phyloP scores from a whole-genome alignment of 305 asterid genomes.

The Fraxinus floribunda region DNA sequence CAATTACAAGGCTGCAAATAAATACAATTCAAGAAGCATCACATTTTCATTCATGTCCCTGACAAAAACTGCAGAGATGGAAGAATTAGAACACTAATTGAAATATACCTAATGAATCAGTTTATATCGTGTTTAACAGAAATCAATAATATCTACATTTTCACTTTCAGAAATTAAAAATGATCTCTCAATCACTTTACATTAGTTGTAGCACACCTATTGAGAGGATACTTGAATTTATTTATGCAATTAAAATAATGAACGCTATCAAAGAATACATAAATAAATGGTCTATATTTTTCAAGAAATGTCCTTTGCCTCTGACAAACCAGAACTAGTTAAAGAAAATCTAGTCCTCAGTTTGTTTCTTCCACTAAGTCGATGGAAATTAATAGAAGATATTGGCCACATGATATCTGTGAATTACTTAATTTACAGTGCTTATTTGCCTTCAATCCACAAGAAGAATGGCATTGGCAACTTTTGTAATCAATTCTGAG shows the following conservation, averaged over 20 bases:
- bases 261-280: background rate
- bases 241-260: background rate
- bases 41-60: background rate
- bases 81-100: background rate
- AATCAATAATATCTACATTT: background rate
- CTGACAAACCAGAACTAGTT: background rate
- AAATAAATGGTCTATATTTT: background rate
- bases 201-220: background rate
- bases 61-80: constrained; percentile 10
- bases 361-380: background rate
- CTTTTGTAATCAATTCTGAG: constrained; percentile 5
- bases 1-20: background rate
- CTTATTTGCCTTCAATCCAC: constrained; percentile 7
- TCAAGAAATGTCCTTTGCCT: background rate
- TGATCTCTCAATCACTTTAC: background rate
- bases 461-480: constrained; percentile 7
- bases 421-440: background rate
- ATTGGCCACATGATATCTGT: background rate
- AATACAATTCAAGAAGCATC: constrained; percentile 11
- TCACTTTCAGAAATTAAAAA: background rate
- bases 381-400: background rate
- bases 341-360: background rate
- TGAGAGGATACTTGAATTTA: constrained; percentile 9
- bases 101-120: background rate
- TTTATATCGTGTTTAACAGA: background rate